Evolutionary conservation across 495 filamentous ascomycete species (phyloP).

Genomic region (Neurospora sublineolata): DNA sequence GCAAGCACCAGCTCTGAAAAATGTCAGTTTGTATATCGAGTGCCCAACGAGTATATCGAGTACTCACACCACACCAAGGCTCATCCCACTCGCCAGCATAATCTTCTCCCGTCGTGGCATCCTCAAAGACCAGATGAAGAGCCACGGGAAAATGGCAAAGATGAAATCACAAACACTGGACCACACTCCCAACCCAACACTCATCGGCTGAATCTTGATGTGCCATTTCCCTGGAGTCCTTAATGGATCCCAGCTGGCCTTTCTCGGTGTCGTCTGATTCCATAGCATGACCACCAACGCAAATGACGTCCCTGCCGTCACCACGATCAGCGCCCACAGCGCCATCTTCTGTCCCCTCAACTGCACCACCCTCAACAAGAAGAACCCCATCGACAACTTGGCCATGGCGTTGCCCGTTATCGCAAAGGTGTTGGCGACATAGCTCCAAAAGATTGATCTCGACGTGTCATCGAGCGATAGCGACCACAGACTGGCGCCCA

Average conservation of each 20-base stretch:
- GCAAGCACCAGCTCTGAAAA: slow-evolving; percentile 26
- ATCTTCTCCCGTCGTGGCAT: slow-evolving; percentile 33
- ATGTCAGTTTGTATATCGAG: slow-evolving; percentile 4
- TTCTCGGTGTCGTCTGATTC: slow-evolving; percentile 27
- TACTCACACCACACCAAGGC: slow-evolving; percentile 31
- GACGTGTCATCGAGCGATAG: slow-evolving; percentile 21
- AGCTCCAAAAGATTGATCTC: slow-evolving; percentile 28
- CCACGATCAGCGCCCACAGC: slow-evolving; percentile 23
- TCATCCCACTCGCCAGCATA: slow-evolving; percentile 31
- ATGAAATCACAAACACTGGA: slow-evolving; percentile 33
- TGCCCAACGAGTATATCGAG: slow-evolving; percentile 3
- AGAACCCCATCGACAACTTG: slow-evolving; percentile 31
- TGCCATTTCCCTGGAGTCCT: slow-evolving; percentile 27
- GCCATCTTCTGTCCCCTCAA: slow-evolving; percentile 23
- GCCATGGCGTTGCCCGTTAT: slow-evolving; percentile 29
- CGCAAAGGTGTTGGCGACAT: slow-evolving; percentile 29
- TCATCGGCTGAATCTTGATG: slow-evolving; percentile 27
- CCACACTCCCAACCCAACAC: slow-evolving; percentile 28
- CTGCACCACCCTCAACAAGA: slow-evolving; percentile 29
- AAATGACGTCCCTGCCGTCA: slow-evolving; percentile 21
- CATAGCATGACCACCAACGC: slow-evolving; percentile 25
- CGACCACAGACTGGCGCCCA: slow-evolving; percentile 24
- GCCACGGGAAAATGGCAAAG: slow-evolving; percentile 34
- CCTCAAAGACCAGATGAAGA: slow-evolving; percentile 29
- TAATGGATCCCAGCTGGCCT: slow-evolving; percentile 27